Evolutionary conservation across 441 rosid species (phyloP).

Genomic region (Flueggea neowawraea): DNA sequence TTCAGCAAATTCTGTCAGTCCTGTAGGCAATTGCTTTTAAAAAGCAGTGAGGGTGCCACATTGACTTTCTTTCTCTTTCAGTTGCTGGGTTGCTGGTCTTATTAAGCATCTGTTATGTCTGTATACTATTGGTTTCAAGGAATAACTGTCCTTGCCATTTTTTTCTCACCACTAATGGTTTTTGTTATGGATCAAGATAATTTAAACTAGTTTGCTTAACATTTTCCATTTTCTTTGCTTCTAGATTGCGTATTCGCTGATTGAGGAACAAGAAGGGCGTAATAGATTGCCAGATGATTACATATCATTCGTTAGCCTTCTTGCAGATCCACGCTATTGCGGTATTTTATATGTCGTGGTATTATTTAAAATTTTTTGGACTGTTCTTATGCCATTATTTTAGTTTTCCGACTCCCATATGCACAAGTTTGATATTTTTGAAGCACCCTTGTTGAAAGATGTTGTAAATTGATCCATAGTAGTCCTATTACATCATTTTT

Average conservation of each 20-base stretch:
- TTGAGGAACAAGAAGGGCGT: constrained; percentile 90
- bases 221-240: constrained; percentile 5
- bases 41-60: no score
- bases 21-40: no score
- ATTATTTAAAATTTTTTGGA: constrained; percentile 29
- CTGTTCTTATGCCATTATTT: constrained; percentile 9
- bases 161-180: no score
- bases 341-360: constrained; percentile 59
- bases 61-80: no score
- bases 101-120: no score
- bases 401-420: constrained; percentile 2
- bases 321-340: constrained; percentile 95
- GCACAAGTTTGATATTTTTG: constrained; percentile 8
- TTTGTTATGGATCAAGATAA: no score
- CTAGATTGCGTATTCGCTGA: constrained; percentile 83
- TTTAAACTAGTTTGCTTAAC: neutral
- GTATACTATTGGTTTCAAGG: no score
- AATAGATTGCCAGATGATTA: constrained; percentile 55
- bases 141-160: no score
- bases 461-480: neutral
- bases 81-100: no score
- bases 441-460: constrained; percentile 1
- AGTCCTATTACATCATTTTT: neutral
- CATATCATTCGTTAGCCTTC: constrained; percentile 94
- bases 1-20: no score